Evolutionary conservation across 2,329 filamentous ascomycete genomes (phyloP), one percentile per base, ranked within the genome.

Genomic region (Lecanicillium sp.): DNA sequence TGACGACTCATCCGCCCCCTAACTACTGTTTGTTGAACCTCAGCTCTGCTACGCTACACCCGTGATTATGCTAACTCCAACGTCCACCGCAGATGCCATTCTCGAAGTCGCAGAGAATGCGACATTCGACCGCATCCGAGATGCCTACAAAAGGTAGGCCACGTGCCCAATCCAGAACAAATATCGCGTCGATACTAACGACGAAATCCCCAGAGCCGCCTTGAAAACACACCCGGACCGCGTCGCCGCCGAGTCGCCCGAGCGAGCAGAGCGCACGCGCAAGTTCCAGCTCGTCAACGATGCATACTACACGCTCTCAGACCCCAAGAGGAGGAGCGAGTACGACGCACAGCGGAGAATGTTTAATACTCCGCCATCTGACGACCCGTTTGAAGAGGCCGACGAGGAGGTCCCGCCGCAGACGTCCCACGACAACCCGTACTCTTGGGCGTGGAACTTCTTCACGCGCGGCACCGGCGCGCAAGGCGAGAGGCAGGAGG

Each of bases 181-280:
- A 12, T 20, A 3, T 18, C 12, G 8, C 22, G 14, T 17, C 35
- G 13, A 11, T 25, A 39, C 49, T 55, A 46, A 55, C 35, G n/a
- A 29, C 10, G 19, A 22, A n/a, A 9, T 28, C 18, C n/a, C 3
- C 54, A 88, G 84, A 57, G 85, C 86, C 52, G 90, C 90, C 5
- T 71, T 97, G 33, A 94, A 92, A 64, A 88, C 86, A 47, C 90
- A 97, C 60, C 90, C 90, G 2, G 92, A 98, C 60, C 85, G 92
- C 43, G 87, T 98, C 29, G 74, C 88, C 19, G 66, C 76, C 48
- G 79, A 88, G 62, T 90, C 87, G 5, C 87, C 89, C 28, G 88
- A 97, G 51, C 86, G 90, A 46, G 62, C 78, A 17, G 62, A 76
- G 11, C 84, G 89, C 54, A 98, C 92, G 5, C 85, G 84, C 55